phyloP scores from a whole-genome alignment of 2,329 filamentous ascomycete genomes.

The Phyllosticta citribraziliensis region DNA sequence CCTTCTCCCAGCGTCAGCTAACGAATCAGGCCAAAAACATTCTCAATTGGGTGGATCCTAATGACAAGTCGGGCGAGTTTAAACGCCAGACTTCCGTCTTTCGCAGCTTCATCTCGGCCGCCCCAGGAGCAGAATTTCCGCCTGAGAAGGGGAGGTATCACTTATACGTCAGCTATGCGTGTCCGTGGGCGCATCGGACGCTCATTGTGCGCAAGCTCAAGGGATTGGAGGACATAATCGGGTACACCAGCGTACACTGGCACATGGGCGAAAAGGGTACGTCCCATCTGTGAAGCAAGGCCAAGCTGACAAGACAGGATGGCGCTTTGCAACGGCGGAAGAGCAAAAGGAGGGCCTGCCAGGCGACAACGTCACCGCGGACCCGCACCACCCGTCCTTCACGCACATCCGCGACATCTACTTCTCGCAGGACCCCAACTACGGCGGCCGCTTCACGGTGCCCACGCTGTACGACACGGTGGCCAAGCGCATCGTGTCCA shows the following conservation, averaged over 20 bases:
- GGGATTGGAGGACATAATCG: constrained; percentile 77
- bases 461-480: constrained; percentile 78
- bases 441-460: constrained; percentile 74
- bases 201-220: constrained; percentile 85
- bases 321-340: constrained; percentile 67
- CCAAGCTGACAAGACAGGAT: constrained; percentile 43
- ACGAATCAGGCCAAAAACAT: constrained; percentile 34
- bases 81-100: constrained; percentile 80
- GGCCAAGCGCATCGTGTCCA: constrained; percentile 69
- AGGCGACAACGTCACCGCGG: constrained; percentile 46
- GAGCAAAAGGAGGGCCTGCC: constrained; percentile 41
- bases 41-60: constrained; percentile 73
- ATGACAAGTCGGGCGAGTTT: constrained; percentile 79
- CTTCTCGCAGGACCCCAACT: constrained; percentile 62
- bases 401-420: constrained; percentile 72
- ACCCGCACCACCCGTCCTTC: constrained; percentile 58
- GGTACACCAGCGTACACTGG: constrained; percentile 82
- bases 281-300: constrained; percentile 15
- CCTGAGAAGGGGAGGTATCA: constrained; percentile 87
- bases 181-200: constrained; percentile 85
- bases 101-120: constrained; percentile 66
- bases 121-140: constrained; percentile 64
- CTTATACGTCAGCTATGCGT: constrained; percentile 88
- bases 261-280: constrained; percentile 61
- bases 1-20: constrained; percentile 1